Conservation (phyloP, 2,329 filamentous ascomycete species). For the Colletotrichum plurivorum region DNA sequence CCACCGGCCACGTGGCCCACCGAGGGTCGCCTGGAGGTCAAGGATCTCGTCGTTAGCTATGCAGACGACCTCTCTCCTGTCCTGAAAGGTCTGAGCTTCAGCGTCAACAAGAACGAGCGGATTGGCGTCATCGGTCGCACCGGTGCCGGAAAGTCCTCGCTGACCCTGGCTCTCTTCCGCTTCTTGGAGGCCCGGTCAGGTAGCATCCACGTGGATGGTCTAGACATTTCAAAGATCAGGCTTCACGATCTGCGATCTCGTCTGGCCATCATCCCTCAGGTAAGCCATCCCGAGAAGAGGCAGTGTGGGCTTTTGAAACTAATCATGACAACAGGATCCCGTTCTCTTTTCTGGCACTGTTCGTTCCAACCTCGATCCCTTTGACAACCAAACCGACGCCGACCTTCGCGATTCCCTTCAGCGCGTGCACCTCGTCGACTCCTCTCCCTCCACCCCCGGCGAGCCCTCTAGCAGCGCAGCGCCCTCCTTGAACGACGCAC, state of each 20-base stretch:
- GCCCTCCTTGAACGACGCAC: constrained; percentile 45
- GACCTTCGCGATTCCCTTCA: constrained; percentile 79
- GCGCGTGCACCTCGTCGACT: constrained; percentile 76
- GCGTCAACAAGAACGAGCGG: constrained; percentile 75
- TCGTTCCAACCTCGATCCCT: constrained; percentile 83
- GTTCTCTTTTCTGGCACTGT: constrained; percentile 87
- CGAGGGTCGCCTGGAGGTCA: constrained; percentile 80
- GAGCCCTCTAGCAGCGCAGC: constrained; percentile 52
- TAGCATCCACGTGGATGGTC: constrained; percentile 77
- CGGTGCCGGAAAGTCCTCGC: constrained; percentile 82
- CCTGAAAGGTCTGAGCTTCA: constrained; percentile 78
- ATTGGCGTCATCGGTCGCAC: constrained; percentile 85
- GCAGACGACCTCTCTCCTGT: constrained; percentile 80
- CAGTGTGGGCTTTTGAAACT: constrained; percentile 11
- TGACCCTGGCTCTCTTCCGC: constrained; percentile 83
- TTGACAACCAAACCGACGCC: constrained; percentile 76
- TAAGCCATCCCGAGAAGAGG: constrained; percentile 37
- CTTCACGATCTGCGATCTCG: constrained; percentile 80
- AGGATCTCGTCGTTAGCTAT: constrained; percentile 80
- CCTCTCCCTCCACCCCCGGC: constrained; percentile 56
- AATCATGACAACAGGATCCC: constrained; percentile 69
- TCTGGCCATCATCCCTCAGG: constrained; percentile 83
- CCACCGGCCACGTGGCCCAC: constrained; percentile 83
- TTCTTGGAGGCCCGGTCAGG: constrained; percentile 80
- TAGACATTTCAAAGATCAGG: constrained; percentile 81